Base-by-base conservation (phyloP, 78 protist species). In the Capsaspora owczarzaki region DNA sequence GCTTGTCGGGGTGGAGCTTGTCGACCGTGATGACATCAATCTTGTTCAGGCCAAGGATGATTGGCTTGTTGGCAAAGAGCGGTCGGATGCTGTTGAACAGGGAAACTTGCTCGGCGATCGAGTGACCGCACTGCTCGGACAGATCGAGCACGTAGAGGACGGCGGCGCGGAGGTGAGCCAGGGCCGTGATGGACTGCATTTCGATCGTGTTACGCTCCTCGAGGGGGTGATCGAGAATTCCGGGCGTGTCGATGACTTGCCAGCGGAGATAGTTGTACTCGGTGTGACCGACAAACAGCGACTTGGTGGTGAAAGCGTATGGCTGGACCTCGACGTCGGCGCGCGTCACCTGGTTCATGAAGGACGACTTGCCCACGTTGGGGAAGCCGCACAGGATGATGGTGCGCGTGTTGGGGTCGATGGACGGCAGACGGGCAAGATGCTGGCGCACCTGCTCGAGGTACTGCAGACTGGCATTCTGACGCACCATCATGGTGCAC, bases 231-330 rank as follows among this genome's bases (percentile, higher is more conserved):
- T 98, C 99, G 2, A 98, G 85, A 47, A 98, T 89, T 35, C 99
- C 99, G n/a, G 99, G 99, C 19, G 99, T 96, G 91, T 98, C 99
- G 86, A 98, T 93, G 25, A 93, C 97, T 88, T 98, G 99, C 99
- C 99, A 98, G 33, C 90, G 83, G 79, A 89, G 53, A 76, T 93
- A 90, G 61, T 89, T 76, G 92, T 85, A 97, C 84, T 98, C 98
- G 35, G 81, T 86, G 91, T 98, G 99, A 25, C 99, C 99, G 20
- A 98, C 97, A 46, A 89, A 97, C 56, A 98, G 88, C 51, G 99
- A 96, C 87, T 97, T 96, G 20, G 99, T 98, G 25, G 99, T 98
- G 92, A 98, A 98, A 22, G 99, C 98, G 84, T 96, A 96, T 42
- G 98, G 97, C 85, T 98, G 98, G 10, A 98, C 99, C n/a, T 98